Base-by-base conservation (phyloP, 2,329 filamentous ascomycete species). In the Gaeumannomyces tritici region DNA sequence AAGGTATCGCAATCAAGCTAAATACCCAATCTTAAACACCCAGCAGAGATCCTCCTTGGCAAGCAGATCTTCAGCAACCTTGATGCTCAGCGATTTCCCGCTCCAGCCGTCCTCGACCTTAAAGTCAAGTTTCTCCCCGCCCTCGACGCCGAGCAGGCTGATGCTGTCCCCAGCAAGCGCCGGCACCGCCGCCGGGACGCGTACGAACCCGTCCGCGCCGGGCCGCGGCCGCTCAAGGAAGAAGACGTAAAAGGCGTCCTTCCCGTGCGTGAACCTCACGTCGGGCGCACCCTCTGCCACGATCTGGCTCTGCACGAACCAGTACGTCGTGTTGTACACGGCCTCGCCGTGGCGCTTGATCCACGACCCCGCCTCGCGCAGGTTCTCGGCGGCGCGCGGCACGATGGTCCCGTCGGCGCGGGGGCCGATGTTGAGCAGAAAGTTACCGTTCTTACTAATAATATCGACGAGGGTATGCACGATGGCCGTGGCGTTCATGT, bases 281-380 rank as follows among this genome's bases (percentile, higher is more conserved):
- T 73, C 70, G 29, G 55, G 63, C 4, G 60, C 63, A 13, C 59
- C 59, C 13, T 62, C 64, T 13, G 61, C 62, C 13, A 72, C 72
- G 0, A 74, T 73, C 59, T 79, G 77, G 42, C 75, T 70, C 1
- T 77, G 73, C 4, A 80, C 70, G 64, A 78, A 77, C 79, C 79
- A 82, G 66, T 80, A 81, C 1, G 77, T 83, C 5, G 83, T 85
- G 62, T 82, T 80, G 68, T 80, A 85, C 26, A 86, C 77, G 2
- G 81, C 81, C 67, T 85, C 82, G 2, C 63, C 77, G 67, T 86
- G 82, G 0, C 66, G 67, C 33, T 76, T 75, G 62, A 86, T 83
- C 83, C 83, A 86, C 1, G 60, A 65, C 0, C 83, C 84, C 0
- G 82, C 83, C 55, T 76, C 75, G 0, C 77, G 73, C 21, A 87